Percentiles rank a stretch among this genome's conserved stretches.
These are phyloP conservation scores for Suillus hirtellus DNA, from an alignment of 768 basidiomycete genomes.

Conservation along the genomic window DNA sequence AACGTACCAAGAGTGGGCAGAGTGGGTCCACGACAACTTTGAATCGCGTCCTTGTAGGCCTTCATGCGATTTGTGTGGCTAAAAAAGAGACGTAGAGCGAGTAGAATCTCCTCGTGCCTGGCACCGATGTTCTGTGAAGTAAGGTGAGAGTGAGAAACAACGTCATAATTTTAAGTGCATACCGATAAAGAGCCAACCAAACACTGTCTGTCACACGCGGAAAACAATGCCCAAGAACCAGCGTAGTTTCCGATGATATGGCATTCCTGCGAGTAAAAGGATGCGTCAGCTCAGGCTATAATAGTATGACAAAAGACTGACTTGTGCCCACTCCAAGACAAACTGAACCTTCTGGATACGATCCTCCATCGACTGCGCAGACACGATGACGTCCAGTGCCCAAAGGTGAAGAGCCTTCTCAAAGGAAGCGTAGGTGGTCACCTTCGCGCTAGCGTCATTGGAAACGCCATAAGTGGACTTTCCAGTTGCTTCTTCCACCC, in stretches of 20 bases:
- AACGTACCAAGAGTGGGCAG: conserved; percentile 19
- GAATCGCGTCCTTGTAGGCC: conserved; percentile 32
- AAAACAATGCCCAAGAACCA: conserved; percentile 40
- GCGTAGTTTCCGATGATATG: conserved; percentile 48
- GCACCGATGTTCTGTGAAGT: not conserved
- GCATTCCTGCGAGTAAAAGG: conserved; percentile 38
- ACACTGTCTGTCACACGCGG: conserved; percentile 42
- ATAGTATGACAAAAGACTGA: conserved; percentile 21
- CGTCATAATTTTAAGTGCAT: not conserved
- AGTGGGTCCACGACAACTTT: conserved; percentile 30
- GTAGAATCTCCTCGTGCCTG: not conserved
- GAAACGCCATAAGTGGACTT: conserved; percentile 14
- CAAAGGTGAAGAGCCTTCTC: conserved; percentile 41
- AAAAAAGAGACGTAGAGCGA: not conserved
- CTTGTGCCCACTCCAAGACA: conserved; percentile 48
- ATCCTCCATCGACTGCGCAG: conserved; percentile 21
- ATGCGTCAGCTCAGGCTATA: conserved; percentile 6
- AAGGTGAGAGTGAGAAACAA: not conserved
- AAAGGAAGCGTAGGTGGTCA: conserved; percentile 35
- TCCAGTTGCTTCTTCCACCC: conserved; percentile 33
- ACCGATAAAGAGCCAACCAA: conserved; percentile 28
- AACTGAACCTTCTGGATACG: conserved; percentile 36
- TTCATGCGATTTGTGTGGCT: conserved; percentile 25
- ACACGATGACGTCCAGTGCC: conserved; percentile 39
- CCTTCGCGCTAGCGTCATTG: conserved; percentile 28